Evolutionary conservation across 768 basidiomycete genomes (phyloP).

Genomic region (Candolleomyces efflorescens): DNA sequence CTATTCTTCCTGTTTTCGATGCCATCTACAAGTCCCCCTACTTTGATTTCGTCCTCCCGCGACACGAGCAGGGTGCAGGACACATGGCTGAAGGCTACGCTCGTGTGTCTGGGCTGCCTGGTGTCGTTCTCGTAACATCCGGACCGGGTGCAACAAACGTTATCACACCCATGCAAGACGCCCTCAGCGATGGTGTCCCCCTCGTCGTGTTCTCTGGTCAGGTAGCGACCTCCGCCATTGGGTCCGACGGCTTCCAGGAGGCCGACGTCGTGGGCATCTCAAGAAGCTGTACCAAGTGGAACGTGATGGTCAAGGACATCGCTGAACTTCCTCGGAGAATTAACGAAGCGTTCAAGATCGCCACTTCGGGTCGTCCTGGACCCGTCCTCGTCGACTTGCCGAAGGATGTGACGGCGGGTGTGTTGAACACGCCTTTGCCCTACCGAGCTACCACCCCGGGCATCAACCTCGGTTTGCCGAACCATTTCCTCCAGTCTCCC

Average conservation of each 20-base stretch:
- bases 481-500: constrained; percentile 61
- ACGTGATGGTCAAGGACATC: constrained; percentile 99
- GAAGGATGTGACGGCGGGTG: constrained; percentile 96
- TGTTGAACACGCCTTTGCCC: constrained; percentile 80
- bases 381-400: constrained; percentile 98
- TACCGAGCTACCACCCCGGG: constrained; percentile 86
- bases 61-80: constrained; percentile 97
- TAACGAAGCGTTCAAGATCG: constrained; percentile 99
- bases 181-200: constrained; percentile 89
- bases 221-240: constrained; percentile 98
- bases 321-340: constrained; percentile 91
- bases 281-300: constrained; percentile 98
- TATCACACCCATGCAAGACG: constrained; percentile 97
- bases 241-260: constrained; percentile 99
- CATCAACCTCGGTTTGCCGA: constrained; percentile 63
- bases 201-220: constrained; percentile 95
- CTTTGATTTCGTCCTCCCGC: constrained; percentile 92
- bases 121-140: constrained; percentile 96
- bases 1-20: constrained; percentile 99
- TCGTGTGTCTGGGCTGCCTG: constrained; percentile 94
- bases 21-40: constrained; percentile 96
- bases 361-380: constrained; percentile 93
- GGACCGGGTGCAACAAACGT: constrained; percentile 99
- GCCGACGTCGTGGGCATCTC: constrained; percentile 97
- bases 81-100: constrained; percentile 99